Evolutionary conservation across 768 basidiomycete genomes (phyloP).

Genomic region (Boletellus emodensis): DNA sequence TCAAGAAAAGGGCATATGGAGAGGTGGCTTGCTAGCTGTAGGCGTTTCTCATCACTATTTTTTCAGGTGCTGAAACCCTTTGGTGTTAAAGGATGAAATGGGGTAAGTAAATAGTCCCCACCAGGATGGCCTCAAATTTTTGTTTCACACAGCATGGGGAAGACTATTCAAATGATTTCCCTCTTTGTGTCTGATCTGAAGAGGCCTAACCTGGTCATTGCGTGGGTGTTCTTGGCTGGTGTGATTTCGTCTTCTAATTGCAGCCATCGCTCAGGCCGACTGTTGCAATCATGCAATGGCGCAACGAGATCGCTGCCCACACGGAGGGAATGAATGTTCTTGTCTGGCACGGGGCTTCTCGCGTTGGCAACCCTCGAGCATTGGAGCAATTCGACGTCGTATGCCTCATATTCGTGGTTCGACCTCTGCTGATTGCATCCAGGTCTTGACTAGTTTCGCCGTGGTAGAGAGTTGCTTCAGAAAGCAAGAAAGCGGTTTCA

Average conservation of each 20-base stretch:
- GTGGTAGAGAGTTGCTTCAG: constrained; percentile 90
- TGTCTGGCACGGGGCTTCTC: constrained; percentile 86
- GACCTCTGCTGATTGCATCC: constrained; percentile 5
- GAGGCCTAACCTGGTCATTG: constrained; percentile 88
- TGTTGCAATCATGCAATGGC: constrained; percentile 76
- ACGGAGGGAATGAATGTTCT: constrained; percentile 80
- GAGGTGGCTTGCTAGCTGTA: constrained; percentile 90
- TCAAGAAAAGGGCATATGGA: constrained; percentile 85
- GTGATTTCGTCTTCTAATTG: not conserved
- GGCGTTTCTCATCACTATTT: constrained; percentile 25
- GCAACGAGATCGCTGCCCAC: constrained; percentile 85
- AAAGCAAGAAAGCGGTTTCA: constrained; percentile 90
- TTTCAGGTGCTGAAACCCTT: constrained; percentile 5
- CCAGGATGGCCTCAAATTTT: constrained; percentile 8
- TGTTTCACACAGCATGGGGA: constrained; percentile 65
- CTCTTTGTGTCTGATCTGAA: constrained; percentile 73
- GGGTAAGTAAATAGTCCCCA: constrained; percentile 48
- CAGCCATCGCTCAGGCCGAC: constrained; percentile 34
- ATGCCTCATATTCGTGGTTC: constrained; percentile 21
- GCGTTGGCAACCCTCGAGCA: constrained; percentile 61
- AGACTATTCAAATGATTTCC: constrained; percentile 95
- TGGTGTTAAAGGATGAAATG: constrained; percentile 70
- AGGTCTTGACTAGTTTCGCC: constrained; percentile 85
- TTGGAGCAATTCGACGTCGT: constrained; percentile 88
- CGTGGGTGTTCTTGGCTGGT: constrained; percentile 47